These are phyloP conservation scores for Nothopassalora personata DNA, from an alignment of 2,329 filamentous ascomycete genomes.

Conservation along the genomic window DNA sequence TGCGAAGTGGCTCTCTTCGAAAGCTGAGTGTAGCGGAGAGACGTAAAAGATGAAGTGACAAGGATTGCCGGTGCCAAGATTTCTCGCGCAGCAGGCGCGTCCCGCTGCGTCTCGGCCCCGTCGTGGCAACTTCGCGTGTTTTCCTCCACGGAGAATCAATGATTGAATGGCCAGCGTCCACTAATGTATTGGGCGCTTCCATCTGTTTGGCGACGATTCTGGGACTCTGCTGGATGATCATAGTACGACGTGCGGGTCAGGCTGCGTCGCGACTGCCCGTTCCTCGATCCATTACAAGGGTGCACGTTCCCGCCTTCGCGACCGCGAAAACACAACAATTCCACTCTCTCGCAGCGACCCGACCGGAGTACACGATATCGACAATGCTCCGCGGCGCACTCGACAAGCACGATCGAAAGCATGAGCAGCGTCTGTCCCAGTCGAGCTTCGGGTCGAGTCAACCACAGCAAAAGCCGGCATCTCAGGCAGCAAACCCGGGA, in stretches of 20 bases:
- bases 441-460: conserved; percentile 56
- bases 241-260: conserved; percentile 23
- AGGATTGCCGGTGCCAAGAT: too few relatives aligned
- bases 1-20: too few relatives aligned
- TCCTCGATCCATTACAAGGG: conserved; percentile 16
- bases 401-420: conserved; percentile 35
- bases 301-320: conserved; percentile 12
- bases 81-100: too few relatives aligned
- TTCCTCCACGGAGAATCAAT: neutral
- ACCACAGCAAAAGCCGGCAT: conserved; percentile 43
- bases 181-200: conserved; percentile 6
- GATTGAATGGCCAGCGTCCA: neutral
- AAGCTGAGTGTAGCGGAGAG: too few relatives aligned
- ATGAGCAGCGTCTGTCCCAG: conserved; percentile 39
- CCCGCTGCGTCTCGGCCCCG: neutral
- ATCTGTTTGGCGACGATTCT: conserved; percentile 12
- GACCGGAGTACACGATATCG: conserved; percentile 5
- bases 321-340: conserved; percentile 8
- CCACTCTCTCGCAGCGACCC: conserved; percentile 10
- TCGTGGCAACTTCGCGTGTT: neutral
- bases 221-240: conserved; percentile 28
- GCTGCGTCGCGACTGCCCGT: conserved; percentile 23
- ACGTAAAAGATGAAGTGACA: neutral
- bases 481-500: conserved; percentile 17
- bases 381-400: conserved; percentile 41